Evolutionary conservation across 2,329 filamentous ascomycete genomes (phyloP), one percentile per base, ranked within the genome.

Genomic region (Cadophora gregata): DNA sequence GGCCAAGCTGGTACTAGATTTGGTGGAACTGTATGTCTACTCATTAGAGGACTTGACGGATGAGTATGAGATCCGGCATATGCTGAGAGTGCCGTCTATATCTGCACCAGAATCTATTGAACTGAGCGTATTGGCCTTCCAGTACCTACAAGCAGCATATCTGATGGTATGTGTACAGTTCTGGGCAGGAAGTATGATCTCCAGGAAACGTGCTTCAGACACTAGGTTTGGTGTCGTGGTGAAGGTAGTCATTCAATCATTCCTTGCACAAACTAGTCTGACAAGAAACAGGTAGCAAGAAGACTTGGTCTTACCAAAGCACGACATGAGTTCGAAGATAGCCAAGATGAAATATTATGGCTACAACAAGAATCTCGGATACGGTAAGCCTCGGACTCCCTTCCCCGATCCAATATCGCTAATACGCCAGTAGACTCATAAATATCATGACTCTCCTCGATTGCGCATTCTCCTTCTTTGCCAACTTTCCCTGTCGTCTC

Each of bases 281-380:
- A 64, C 24, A 36, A 29, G n/a, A 53, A 48, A 10, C 48, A 81
- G 79, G 73, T 80, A 27, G 76, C 78, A 12, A 79, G 81, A 25
- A 78, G 76, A 65, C 76, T 81, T 42, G 75, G 75, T 1, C 77
- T 82, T 14, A 71, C 73, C 9, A 80, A 76, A 64, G 76, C 73
- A 53, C 77, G 77, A 10, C 81, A 82, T 70, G 69, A 72, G 6
- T 71, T 76, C 0, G 74, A 79, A 6, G 80, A 82, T 63, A 75
- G 75, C 36, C 70, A 76, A 16, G 70, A 78, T 12, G 80, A 82
- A 69, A 68, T 69, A 12, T 66, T 77, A 14, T 82, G 81, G 81
- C 79, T 82, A 45, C 77, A 80, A 64, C 81, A 77, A 64, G 81
- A 82, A 68, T 78, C 76, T 65, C 77, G 78, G 45, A 81, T 82